Evolutionary conservation across 176 grass and related monocot genomes (phyloP).

Genomic region (Miscanthus lutarioriparius): DNA sequence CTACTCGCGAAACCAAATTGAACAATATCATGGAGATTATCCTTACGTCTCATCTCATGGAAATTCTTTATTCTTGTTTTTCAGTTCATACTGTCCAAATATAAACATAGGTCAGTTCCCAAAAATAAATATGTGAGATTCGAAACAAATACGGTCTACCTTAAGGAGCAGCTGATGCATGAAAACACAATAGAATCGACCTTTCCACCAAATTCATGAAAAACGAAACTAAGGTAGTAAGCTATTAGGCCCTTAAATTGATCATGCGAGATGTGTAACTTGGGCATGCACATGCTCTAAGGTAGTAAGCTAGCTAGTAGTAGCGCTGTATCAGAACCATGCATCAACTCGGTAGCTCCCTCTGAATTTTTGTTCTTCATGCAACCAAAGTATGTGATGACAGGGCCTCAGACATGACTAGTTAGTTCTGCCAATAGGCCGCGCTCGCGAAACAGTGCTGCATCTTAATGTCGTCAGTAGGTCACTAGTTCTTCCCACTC

Average conservation of each 20-base stretch:
- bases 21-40: conserved; percentile 31
- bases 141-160: neutral
- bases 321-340: neutral
- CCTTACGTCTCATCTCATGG: conserved; percentile 45
- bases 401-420: neutral
- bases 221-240: too few relatives aligned
- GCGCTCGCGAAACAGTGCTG: neutral
- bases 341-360: neutral
- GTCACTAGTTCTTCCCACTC: neutral
- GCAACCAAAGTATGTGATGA: neutral
- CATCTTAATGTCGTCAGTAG: neutral
- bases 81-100: conserved; percentile 51
- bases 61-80: conserved; percentile 31
- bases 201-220: neutral
- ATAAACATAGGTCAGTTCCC: conserved; percentile 33
- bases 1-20: neutral
- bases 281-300: conserved; percentile 16
- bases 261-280: neutral
- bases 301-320: neutral
- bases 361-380: neutral
- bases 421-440: neutral
- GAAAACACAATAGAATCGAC: neutral
- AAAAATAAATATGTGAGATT: neutral
- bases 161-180: conserved; percentile 5
- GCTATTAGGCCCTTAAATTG: neutral